Percentiles rank a stretch among this genome's conserved stretches.
phyloP scores from a whole-genome alignment of 169 alveolate species.

The Eimeria mitis region DNA sequence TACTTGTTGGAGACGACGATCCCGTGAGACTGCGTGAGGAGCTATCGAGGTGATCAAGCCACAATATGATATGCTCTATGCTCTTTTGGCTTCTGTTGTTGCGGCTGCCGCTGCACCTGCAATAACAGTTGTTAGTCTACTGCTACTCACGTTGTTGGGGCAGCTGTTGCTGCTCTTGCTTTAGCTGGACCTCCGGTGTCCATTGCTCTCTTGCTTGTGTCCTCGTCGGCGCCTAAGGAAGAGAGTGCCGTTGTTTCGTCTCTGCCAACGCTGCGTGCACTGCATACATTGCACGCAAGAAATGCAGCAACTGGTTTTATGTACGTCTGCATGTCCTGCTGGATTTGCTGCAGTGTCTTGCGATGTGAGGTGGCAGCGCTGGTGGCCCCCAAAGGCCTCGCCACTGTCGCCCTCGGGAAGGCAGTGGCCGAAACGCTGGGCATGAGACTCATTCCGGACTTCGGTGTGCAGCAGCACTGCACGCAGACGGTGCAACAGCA shows the following conservation, averaged over 20 bases:
- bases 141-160: background rate
- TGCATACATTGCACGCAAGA: background rate
- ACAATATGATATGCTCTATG: background rate
- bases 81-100: background rate
- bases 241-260: background rate
- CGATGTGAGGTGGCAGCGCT: conserved; percentile 44
- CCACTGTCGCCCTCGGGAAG: conserved; percentile 14
- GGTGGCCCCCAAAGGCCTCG: conserved; percentile 53
- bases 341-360: conserved; percentile 41
- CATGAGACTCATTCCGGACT: conserved; percentile 53
- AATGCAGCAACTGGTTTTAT: background rate
- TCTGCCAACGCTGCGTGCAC: background rate
- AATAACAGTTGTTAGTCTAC: background rate
- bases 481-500: background rate
- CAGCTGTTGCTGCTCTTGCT: background rate
- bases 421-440: conserved; percentile 31
- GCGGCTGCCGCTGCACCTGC: background rate
- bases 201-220: background rate
- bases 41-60: conserved; percentile 32
- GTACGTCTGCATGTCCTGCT: background rate
- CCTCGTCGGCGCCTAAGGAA: background rate
- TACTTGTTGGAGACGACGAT: conserved; percentile 17
- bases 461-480: conserved; percentile 28
- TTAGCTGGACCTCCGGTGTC: background rate
- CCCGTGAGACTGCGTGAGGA: conserved; percentile 18